A percentile compares a stretch with the other conserved stretches of the same genome.
Evolutionary conservation across 2,329 filamentous ascomycete species (phyloP).

Genomic region (Venturia nashicola): DNA sequence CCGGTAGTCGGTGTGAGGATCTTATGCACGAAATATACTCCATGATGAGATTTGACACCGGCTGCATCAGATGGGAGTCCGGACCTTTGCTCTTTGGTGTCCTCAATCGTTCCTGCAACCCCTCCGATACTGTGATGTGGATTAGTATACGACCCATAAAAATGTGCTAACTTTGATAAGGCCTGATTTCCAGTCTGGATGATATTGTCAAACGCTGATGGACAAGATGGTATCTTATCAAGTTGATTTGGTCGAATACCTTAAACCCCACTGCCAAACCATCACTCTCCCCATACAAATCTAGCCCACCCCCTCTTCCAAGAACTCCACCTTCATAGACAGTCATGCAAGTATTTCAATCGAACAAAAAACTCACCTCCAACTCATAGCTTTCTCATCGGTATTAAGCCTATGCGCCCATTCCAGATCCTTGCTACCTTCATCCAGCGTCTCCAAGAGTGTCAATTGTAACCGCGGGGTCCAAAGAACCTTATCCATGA

Average conservation of each 20-base stretch:
- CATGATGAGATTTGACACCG: conserved; percentile 13
- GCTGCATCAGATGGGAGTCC: conserved; percentile 13
- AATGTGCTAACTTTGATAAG: neutral
- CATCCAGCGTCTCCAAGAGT: conserved; percentile 17
- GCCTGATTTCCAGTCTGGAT: too few relatives aligned
- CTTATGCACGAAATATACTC: conserved; percentile 19
- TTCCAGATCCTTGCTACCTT: conserved; percentile 21
- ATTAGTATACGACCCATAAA: neutral
- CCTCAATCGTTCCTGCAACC: conserved; percentile 16
- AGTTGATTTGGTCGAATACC: too few relatives aligned
- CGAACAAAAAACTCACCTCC: conserved; percentile 24
- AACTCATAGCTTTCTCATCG: conserved; percentile 18
- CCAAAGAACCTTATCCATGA: conserved; percentile 18
- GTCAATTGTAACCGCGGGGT: conserved; percentile 22
- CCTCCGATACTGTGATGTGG: conserved; percentile 16
- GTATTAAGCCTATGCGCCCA: conserved; percentile 23
- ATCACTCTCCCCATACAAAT: too few relatives aligned
- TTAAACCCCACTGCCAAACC: too few relatives aligned
- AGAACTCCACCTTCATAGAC: too few relatives aligned
- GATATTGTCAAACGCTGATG: too few relatives aligned
- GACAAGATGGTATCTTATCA: too few relatives aligned
- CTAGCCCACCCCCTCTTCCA: too few relatives aligned
- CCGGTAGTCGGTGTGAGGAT: conserved; percentile 10
- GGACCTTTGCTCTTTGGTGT: conserved; percentile 17
- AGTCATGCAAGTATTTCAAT: too few relatives aligned